Evolutionary conservation across 2,329 filamentous ascomycete genomes (phyloP), one percentile per base, ranked within the genome.

Genomic region (Hyphodiscus sp.): DNA sequence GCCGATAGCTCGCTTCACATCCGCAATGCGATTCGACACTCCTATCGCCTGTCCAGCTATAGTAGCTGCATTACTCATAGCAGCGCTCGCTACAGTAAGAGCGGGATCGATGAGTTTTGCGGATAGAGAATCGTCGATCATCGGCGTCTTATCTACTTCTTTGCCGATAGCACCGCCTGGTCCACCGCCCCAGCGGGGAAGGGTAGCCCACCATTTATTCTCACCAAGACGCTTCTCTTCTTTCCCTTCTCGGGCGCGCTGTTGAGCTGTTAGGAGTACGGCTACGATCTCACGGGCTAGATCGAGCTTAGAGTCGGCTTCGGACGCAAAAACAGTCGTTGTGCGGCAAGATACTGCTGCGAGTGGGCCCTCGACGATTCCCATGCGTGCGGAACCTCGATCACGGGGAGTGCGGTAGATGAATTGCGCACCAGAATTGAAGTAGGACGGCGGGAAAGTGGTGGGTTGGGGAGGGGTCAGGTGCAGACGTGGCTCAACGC

Each of bases 101-200:
- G 20, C 18, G 11, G 16, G n/a, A 11, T n/a, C n/a, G 20, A 43
- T 42, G 33, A 38, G 4, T n/a, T 38, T 38, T 2, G 33, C 4
- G 33, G 33, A 15, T 4, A 38, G 33, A 15, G 33, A 38, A 15
- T 38, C 33, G 4, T 38, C 33, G 16, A 2, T 38, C 11, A 13
- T 38, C 2, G 33, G 16, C 11, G 50, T 26, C 29, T 59, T 65
- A 15, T 66, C 65, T 1, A 80, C 70, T 67, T 86, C 82, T 23
- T 79, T 75, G 1, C 82, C 82, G 57, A 85, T 84, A 2, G 81
- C 79, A 0, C 82, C 82, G 30, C 82, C 82, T 9, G 76, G 63
- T 2, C 81, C 82, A 46, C 82, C 82, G 49, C 82, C 82, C 82
- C 82, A 86, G 52, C 82, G 76, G 33, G 74, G 78, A 61, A 74